Conservation (phyloP, 1,139 yeast genomes). For the Hemisphaericaspora xylofermentans region DNA sequence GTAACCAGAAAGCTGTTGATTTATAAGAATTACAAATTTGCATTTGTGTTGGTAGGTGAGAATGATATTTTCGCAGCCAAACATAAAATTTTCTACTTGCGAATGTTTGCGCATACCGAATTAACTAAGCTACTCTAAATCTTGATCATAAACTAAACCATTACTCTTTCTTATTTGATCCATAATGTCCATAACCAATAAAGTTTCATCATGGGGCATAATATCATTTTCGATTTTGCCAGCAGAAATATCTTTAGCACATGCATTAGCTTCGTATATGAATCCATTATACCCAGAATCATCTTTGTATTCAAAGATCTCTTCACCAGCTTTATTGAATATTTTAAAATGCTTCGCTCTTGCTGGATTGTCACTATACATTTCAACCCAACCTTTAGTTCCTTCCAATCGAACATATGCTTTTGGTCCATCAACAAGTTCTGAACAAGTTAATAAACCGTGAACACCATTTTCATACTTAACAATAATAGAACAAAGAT, state of each 20-base stretch:
- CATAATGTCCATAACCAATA: conserved; percentile 43
- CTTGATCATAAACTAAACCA: conserved; percentile 43
- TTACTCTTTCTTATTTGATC: conserved; percentile 43
- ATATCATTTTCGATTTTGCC: conserved; percentile 33
- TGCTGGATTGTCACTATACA: conserved; percentile 38
- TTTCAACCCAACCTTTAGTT: conserved; percentile 35
- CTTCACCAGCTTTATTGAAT: conserved; percentile 22
- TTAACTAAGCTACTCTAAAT: too few species aligned
- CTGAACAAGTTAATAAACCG: conserved; percentile 36
- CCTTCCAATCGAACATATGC: conserved; percentile 41
- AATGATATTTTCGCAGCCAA: conserved; percentile 6
- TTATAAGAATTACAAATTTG: background rate
- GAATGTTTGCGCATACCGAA: too few species aligned
- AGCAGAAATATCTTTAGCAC: conserved; percentile 39
- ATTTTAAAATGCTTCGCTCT: conserved; percentile 29
- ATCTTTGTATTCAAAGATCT: conserved; percentile 26
- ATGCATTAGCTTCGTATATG: conserved; percentile 53
- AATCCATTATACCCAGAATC: conserved; percentile 40
- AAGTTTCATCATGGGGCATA: conserved; percentile 46
- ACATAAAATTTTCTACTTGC: background rate
- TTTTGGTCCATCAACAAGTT: conserved; percentile 26
- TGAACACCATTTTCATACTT: conserved; percentile 36
- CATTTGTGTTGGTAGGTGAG: conserved; percentile 2
- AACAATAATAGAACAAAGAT: conserved; percentile 32
- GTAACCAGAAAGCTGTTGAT: too few species aligned